A percentile compares a stretch with the other conserved stretches of the same genome.
Conservation (phyloP, 2,329 filamentous ascomycete species). For the Tetracladium maxilliforme region DNA sequence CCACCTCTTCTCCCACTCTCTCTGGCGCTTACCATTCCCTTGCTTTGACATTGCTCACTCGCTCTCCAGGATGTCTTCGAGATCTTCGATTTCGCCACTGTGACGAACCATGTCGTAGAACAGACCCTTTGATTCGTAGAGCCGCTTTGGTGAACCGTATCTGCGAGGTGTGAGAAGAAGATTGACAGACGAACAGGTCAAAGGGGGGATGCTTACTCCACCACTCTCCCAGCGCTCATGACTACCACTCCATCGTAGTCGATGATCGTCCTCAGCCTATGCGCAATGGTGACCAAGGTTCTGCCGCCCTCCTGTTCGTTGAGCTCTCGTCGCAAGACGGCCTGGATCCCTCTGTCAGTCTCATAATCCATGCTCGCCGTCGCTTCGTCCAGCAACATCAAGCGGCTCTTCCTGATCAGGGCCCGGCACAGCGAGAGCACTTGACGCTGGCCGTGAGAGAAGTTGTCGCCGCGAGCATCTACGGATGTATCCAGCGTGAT, state of each 20-base stretch:
- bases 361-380: conserved; percentile 46
- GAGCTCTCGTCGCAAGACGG: conserved; percentile 35
- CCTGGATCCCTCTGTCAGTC: conserved; percentile 43
- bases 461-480: conserved; percentile 44
- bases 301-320: conserved; percentile 28
- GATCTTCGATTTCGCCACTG: too few relatives aligned
- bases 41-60: too few relatives aligned
- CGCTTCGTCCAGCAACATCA: conserved; percentile 50
- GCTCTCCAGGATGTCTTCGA: too few relatives aligned
- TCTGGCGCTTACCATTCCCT: too few relatives aligned
- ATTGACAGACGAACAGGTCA: too few relatives aligned
- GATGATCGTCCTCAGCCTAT: conserved; percentile 47
- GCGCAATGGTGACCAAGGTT: conserved; percentile 53
- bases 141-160: too few relatives aligned
- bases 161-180: too few relatives aligned
- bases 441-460: conserved; percentile 48
- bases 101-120: too few relatives aligned
- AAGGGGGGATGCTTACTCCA: too few relatives aligned
- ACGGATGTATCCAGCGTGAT: conserved; percentile 34
- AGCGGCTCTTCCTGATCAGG: conserved; percentile 36
- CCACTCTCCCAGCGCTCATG: conserved; percentile 34
- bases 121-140: too few relatives aligned
- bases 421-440: conserved; percentile 45
- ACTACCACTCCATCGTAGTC: conserved; percentile 45
- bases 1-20: too few relatives aligned